Percentiles rank a stretch among this genome's conserved stretches.
These are phyloP conservation scores for Candida quercuum DNA, from an alignment of 805 yeast species.

Conservation along the genomic window DNA sequence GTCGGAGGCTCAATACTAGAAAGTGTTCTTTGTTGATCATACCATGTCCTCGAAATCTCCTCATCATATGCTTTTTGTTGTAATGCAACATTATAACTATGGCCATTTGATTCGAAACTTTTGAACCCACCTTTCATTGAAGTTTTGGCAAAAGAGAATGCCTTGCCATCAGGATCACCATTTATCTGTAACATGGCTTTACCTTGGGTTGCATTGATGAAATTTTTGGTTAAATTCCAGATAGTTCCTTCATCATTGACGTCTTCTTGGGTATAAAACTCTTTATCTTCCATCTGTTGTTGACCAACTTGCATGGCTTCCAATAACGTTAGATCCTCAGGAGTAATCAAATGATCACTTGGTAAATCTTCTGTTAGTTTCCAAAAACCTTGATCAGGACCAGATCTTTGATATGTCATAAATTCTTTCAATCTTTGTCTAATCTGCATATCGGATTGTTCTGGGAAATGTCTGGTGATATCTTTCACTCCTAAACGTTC, in stretches of 20 bases:
- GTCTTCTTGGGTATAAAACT: slow-evolving; percentile 43
- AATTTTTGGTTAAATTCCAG: slow-evolving; percentile 91
- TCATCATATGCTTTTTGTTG: slow-evolving; percentile 92
- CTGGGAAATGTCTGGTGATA: slow-evolving; percentile 89
- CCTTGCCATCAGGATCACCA: slow-evolving; percentile 92
- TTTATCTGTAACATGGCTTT: slow-evolving; percentile 94
- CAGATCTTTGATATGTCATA: slow-evolving; percentile 94
- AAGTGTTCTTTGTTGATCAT: slow-evolving; percentile 65
- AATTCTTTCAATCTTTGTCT: slow-evolving; percentile 93
- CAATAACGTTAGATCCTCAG: slow-evolving; percentile 82
- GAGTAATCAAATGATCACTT: slow-evolving; percentile 73
- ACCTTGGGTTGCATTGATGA: slow-evolving; percentile 90
- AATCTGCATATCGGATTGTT: slow-evolving; percentile 95
- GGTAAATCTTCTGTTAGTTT: slow-evolving; percentile 77
- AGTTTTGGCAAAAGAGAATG: slow-evolving; percentile 81
- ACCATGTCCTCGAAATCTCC: slow-evolving; percentile 87
- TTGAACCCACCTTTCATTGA: slow-evolving; percentile 93
- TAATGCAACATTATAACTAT: slow-evolving; percentile 71
- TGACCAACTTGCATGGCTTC: slow-evolving; percentile 96
- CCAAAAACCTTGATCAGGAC: slow-evolving; percentile 95
- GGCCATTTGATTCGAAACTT: slow-evolving; percentile 46
- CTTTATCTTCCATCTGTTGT: slow-evolving; percentile 78
- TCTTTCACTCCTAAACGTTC: slow-evolving; percentile 81
- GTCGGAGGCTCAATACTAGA: slow-evolving; percentile 23
- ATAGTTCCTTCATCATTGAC: slow-evolving; percentile 85